Base-by-base conservation (phyloP, 345 rosid species). In the Sonneratia alba region DNA sequence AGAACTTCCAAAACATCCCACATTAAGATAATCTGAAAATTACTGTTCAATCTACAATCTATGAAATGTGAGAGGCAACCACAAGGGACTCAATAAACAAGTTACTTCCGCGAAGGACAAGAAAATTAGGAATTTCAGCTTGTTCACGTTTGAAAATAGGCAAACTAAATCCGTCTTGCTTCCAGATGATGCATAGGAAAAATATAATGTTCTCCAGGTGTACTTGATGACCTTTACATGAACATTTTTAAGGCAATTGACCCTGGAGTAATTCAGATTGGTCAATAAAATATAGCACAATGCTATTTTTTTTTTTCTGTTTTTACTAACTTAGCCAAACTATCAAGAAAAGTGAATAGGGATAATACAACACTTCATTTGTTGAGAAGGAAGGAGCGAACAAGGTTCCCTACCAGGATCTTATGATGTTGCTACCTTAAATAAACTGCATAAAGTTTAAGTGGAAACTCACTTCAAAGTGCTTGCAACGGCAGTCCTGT, bases 401-500 rank as follows among this genome's bases (percentile, higher is more conserved):
- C 27, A 0, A 62, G 66, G 66, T 62, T 62, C 66, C 18, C 38
- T 12, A 27, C 66, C 16, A 62, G 38, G 38, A 61, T 61, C 27
- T 32, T 3, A 62, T 10, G 66, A 34, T 11, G 38, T 34, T 62
- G 13, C 66, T 34, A 61, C 24, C 27, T 22, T 24, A 34, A 27
- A 62, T 62, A 62, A 34, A 27, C 32, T 37, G 24, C 48, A 53
- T 38, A 36, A 24, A 19, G 15, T 40, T 19, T n/a, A 4, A 4
- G 62, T 62, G 42, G 12, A 22, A 76, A 81, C 89, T 85, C 77
- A 94, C 98, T 82, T 88, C 75, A 77, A 84, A 78, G 96, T 88
- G 82, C 98, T 88, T 71, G 88, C 77, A 84, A 87, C 77, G 51
- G 88, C 90, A 82, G 89, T 87, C 83, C 97, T 84, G 68, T 78